These are phyloP conservation scores for Rhizoctonia solani DNA, from an alignment of 1,284 basidiomycete species.

Conservation along the genomic window DNA sequence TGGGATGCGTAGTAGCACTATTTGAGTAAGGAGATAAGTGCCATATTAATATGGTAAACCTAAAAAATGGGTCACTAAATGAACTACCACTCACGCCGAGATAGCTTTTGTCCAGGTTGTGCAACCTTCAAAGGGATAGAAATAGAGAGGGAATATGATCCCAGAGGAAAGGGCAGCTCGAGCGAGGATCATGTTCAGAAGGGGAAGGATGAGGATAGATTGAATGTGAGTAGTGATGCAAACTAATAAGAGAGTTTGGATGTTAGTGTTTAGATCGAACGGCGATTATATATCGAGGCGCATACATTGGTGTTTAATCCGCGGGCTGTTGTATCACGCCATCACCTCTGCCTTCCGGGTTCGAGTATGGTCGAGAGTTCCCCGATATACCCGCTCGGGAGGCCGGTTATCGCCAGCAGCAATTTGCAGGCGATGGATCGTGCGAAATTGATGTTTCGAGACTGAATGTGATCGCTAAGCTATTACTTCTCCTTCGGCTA, in stretches of 20 bases:
- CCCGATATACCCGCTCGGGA: conserved; percentile 11
- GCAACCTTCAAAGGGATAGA: conserved; percentile 27
- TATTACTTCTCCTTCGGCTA: too few relatives aligned
- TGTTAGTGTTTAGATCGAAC: background rate
- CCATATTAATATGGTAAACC: conserved; percentile 44
- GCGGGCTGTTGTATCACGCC: too few relatives aligned
- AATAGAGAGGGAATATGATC: conserved; percentile 18
- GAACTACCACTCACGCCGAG: conserved; percentile 22
- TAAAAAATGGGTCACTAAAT: background rate
- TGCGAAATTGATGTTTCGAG: too few relatives aligned
- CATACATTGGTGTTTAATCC: too few relatives aligned
- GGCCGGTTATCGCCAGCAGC: too few relatives aligned
- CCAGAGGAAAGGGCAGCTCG: conserved; percentile 30
- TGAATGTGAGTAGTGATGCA: background rate
- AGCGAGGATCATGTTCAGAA: conserved; percentile 13
- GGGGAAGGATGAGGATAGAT: background rate
- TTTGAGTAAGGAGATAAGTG: conserved; percentile 34
- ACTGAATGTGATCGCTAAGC: too few relatives aligned
- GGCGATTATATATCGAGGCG: conserved; percentile 3
- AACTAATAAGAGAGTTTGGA: background rate
- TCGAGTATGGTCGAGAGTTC: background rate
- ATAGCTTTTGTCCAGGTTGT: conserved; percentile 15
- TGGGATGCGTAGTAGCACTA: conserved; percentile 45
- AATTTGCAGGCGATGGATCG: too few relatives aligned
- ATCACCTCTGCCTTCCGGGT: too few relatives aligned